Conservation (phyloP, 2,329 filamentous ascomycete genomes). For the Botryotinia calthae region DNA sequence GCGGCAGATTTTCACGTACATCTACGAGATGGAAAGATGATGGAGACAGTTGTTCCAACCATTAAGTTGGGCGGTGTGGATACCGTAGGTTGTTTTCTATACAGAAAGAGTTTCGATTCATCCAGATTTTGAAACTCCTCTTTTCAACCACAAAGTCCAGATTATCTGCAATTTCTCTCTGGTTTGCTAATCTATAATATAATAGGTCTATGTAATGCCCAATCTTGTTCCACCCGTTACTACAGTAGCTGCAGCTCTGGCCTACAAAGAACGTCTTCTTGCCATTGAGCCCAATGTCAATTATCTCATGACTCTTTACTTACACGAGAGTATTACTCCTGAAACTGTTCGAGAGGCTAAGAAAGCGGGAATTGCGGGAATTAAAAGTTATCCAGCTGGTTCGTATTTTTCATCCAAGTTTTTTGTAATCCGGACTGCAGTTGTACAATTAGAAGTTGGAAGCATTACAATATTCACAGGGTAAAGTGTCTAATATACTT, state of each 20-base stretch:
- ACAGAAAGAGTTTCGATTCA: neutral
- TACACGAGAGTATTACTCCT: constrained; percentile 25
- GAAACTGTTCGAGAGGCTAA: constrained; percentile 29
- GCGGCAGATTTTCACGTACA: constrained; percentile 55
- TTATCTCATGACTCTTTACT: constrained; percentile 69
- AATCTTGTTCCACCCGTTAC: constrained; percentile 61
- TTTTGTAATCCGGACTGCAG: neutral
- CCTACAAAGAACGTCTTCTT: constrained; percentile 61
- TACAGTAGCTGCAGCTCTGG: constrained; percentile 58
- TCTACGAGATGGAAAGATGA: constrained; percentile 47
- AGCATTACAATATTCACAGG: neutral
- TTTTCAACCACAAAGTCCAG: neutral
- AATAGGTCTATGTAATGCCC: constrained; percentile 42
- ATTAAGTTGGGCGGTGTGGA: constrained; percentile 63
- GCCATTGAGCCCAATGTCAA: constrained; percentile 60
- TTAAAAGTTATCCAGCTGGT: constrained; percentile 28
- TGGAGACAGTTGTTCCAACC: constrained; percentile 54
- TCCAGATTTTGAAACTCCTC: neutral
- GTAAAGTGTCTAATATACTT: neutral
- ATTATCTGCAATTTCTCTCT: neutral
- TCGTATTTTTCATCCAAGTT: neutral
- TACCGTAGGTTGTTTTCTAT: constrained; percentile 39
- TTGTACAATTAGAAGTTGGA: neutral
- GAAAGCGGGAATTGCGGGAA: constrained; percentile 25
- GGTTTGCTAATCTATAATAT: constrained; percentile 41